Percentiles rank a stretch among this genome's conserved stretches.
Evolutionary conservation across 352 stramenopile species (phyloP).

Genomic region (Aphanomyces cochlioides): DNA sequence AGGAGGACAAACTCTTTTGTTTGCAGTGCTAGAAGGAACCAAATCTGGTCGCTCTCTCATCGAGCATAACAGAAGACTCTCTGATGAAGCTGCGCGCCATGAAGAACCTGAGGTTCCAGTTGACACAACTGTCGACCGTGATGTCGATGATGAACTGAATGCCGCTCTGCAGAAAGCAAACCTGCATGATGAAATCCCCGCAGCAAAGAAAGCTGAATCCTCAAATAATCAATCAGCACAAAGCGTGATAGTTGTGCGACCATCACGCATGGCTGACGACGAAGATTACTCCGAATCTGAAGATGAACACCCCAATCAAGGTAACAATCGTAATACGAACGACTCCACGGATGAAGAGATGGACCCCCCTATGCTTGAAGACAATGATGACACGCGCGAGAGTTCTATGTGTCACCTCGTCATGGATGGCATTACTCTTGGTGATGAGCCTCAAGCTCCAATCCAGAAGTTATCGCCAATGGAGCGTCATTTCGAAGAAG

Average conservation of each 20-base stretch:
- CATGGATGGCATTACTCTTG: conserved; percentile 10
- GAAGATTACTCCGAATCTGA: conserved; percentile 30
- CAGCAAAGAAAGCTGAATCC: background rate
- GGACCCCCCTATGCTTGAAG: background rate
- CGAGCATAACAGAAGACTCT: background rate
- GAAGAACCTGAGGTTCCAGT: conserved; percentile 10
- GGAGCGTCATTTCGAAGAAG: conserved; percentile 1
- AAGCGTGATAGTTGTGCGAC: conserved; percentile 22
- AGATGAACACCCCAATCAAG: conserved; percentile 20
- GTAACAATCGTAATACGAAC: background rate
- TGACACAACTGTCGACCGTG: conserved; percentile 19
- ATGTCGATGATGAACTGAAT: conserved; percentile 18
- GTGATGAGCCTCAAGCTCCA: background rate
- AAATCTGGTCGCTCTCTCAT: background rate
- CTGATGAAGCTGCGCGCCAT: conserved; percentile 1
- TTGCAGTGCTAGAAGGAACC: conserved; percentile 21
- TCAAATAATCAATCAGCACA: background rate
- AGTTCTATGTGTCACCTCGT: conserved; percentile 24
- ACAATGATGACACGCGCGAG: background rate
- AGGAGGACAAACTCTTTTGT: conserved; percentile 24
- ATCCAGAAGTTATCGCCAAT: background rate
- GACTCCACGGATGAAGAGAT: conserved; percentile 19
- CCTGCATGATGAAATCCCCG: background rate
- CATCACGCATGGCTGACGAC: conserved; percentile 16
- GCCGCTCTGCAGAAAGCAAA: conserved; percentile 24